Base-by-base conservation (phyloP, 2,329 filamentous ascomycete species). In the Epichloe festucae region DNA sequence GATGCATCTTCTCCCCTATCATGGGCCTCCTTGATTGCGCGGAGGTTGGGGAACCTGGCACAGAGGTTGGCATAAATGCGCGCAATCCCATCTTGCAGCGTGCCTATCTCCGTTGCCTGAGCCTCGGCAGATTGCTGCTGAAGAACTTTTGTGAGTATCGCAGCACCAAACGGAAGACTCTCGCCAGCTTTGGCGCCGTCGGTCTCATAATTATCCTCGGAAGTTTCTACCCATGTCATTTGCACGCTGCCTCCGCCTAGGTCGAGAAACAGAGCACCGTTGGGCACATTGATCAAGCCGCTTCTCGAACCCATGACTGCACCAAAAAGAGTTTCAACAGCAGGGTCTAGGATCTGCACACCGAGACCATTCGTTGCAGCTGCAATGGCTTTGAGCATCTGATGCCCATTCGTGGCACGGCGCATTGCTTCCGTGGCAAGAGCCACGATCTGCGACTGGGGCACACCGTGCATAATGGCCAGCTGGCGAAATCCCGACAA, bases 391-490 rank as follows among this genome's bases (percentile, higher is more conserved):
- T 70, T 64, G 2, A 87, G 73, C 67, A 93, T 88, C 1, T 80
- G 76, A 19, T 71, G 72, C 0, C 83, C 81, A 61, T 96, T 96
- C 53, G 77, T 67, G 5, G 90, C 88, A 23, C 82, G 87, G 44
- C 90, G 81, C 64, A 90, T 93, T 4, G 90, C 90, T 66, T 95
- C 90, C 0, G 90, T 96, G 19, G 89, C 90, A 42, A 96, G 79
- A 10, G 95, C 78, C 19, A 79, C 77, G 54, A 91, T 78, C 56
- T 89, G 82, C 36, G 67, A 58, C 0, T 73, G 63, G 0, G 79
- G 79, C 0, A 95, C 87, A 17, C 74, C 73, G 62, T 87, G 88
- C 53, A 83, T 78, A 51, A 74, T 63, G 53, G 89, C 91, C 49
- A 86, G 84, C 27, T 71, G 72, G 54, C 80, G 80, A 71, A 95